These are phyloP conservation scores for Periconia digitata DNA, from an alignment of 2,329 filamentous ascomycete species.

Conservation along the genomic window DNA sequence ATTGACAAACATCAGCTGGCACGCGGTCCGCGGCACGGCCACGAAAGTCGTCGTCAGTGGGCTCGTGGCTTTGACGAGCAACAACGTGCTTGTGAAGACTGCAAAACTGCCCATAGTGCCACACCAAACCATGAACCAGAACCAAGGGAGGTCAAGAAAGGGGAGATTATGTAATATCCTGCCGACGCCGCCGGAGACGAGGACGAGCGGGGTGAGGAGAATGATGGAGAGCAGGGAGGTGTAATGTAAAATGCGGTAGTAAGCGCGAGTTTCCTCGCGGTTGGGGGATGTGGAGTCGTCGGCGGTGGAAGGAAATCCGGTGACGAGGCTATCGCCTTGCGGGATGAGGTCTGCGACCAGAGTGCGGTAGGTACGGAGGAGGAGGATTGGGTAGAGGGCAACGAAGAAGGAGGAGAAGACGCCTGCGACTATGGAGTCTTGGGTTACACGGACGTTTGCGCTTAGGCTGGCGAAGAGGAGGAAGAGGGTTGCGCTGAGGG, in stretches of 20 bases:
- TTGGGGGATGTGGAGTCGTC: constrained; percentile 31
- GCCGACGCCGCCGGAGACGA: constrained; percentile 53
- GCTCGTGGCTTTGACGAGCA: constrained; percentile 53
- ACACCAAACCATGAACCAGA: constrained; percentile 57
- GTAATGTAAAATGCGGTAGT: constrained; percentile 56
- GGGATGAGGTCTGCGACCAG: constrained; percentile 50
- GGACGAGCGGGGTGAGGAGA: constrained; percentile 52
- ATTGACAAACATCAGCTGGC: constrained; percentile 52
- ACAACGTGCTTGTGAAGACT: constrained; percentile 52
- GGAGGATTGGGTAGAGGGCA: constrained; percentile 54
- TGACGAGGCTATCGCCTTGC: constrained; percentile 47
- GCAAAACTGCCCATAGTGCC: constrained; percentile 52
- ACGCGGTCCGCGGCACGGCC: constrained; percentile 52
- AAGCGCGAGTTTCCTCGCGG: constrained; percentile 53
- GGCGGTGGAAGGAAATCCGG: constrained; percentile 37
- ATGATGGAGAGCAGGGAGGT: constrained; percentile 53
- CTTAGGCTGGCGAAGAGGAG: constrained; percentile 53
- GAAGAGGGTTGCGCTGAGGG: constrained; percentile 54
- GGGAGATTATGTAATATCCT: constrained; percentile 56
- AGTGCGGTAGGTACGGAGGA: constrained; percentile 53
- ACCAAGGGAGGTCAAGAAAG: constrained; percentile 58
- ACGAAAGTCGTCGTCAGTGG: constrained; percentile 55
- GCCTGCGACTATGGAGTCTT: constrained; percentile 55
- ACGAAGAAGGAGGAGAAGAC: constrained; percentile 56
- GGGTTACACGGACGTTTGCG: constrained; percentile 51